Conservation (phyloP, 1,139 yeast species). For the Pichia inconspicua region DNA sequence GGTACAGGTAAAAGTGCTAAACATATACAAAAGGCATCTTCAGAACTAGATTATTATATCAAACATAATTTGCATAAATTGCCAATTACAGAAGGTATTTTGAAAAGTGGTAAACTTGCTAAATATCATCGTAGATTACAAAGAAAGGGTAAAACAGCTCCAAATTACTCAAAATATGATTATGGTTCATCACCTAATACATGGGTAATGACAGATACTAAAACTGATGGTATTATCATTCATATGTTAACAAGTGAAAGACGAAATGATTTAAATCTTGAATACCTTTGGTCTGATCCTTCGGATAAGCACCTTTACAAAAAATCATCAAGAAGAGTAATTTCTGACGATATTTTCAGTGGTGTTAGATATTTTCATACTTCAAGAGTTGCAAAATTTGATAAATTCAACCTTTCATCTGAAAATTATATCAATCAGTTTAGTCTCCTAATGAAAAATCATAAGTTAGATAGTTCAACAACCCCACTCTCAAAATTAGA, state of each 20-base stretch:
- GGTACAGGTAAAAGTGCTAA: constrained; percentile 74
- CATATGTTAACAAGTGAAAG: constrained; percentile 69
- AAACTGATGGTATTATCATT: constrained; percentile 52
- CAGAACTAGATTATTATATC: constrained; percentile 42
- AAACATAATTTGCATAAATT: constrained; percentile 35
- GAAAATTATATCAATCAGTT: constrained; percentile 23
- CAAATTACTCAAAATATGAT: constrained; percentile 45
- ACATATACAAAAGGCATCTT: constrained; percentile 68
- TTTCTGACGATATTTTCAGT: constrained; percentile 38
- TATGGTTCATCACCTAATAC: constrained; percentile 55
- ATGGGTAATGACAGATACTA: constrained; percentile 77
- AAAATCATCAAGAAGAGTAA: constrained; percentile 9
- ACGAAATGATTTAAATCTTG: constrained; percentile 60
- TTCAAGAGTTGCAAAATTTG: constrained; percentile 6
- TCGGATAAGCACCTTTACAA: constrained; percentile 27
- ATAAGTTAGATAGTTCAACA: constrained; percentile 14
- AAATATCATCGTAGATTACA: constrained; percentile 57
- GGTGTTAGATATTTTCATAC: constrained; percentile 42
- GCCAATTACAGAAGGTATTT: constrained; percentile 65
- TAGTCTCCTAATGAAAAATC: constrained; percentile 20
- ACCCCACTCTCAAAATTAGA: constrained; percentile 17
- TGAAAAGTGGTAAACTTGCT: constrained; percentile 50
- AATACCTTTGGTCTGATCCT: constrained; percentile 50
- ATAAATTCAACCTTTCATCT: constrained; percentile 10
- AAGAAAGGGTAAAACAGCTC: constrained; percentile 44